These are phyloP conservation scores for Neobulgaria alba DNA, from an alignment of 2,329 filamentous ascomycete genomes.

Conservation along the genomic window DNA sequence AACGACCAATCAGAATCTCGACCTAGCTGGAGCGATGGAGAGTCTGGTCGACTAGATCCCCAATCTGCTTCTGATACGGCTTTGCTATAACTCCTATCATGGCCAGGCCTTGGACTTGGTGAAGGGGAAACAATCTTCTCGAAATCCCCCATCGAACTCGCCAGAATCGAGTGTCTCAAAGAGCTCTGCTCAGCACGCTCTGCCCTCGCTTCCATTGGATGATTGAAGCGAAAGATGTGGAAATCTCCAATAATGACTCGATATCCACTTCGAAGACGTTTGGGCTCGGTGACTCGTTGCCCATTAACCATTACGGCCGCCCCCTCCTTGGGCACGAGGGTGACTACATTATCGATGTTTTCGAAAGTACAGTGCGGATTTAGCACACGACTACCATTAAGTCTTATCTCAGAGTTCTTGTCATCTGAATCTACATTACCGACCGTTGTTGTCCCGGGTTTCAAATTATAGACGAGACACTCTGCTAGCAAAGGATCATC, in stretches of 20 bases:
- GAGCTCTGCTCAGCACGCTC: conserved; percentile 84
- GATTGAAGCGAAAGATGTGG: conserved; percentile 97
- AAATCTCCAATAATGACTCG: conserved; percentile 96
- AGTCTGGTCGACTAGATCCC: conserved; percentile 67
- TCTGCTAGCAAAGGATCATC: conserved; percentile 88
- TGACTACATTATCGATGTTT: conserved; percentile 88
- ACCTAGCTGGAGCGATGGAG: conserved; percentile 62
- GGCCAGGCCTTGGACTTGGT: conserved; percentile 51
- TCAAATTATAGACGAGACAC: conserved; percentile 95
- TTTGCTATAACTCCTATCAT: conserved; percentile 75
- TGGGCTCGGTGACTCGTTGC: conserved; percentile 76
- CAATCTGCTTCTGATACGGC: conserved; percentile 67
- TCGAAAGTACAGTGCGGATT: conserved; percentile 92
- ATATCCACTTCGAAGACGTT: conserved; percentile 81
- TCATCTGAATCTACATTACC: conserved; percentile 84
- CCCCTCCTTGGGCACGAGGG: conserved; percentile 78
- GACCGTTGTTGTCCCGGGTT: conserved; percentile 87
- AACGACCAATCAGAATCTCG: conserved; percentile 92
- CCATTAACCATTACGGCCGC: conserved; percentile 98
- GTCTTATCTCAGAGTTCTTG: conserved; percentile 73
- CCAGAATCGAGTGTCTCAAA: conserved; percentile 71
- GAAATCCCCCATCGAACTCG: conserved; percentile 45
- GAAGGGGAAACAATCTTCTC: conserved; percentile 52
- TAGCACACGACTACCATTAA: conserved; percentile 90
- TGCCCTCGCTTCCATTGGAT: conserved; percentile 89